These are phyloP conservation scores for Calycina herbarum DNA, from an alignment of 2,329 filamentous ascomycete genomes.

Conservation along the genomic window DNA sequence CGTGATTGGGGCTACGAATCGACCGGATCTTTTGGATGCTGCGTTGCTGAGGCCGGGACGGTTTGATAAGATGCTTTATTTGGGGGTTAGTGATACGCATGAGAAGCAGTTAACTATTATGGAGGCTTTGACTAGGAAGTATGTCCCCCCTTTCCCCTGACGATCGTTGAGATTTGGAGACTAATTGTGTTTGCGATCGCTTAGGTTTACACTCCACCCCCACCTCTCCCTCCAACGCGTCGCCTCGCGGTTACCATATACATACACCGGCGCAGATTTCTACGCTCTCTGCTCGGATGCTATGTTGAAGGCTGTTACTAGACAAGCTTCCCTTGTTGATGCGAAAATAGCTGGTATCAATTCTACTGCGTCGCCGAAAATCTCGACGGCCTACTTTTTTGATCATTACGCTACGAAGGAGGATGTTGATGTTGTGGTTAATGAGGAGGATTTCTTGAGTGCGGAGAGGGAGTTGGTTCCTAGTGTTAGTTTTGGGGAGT, in stretches of 20 bases:
- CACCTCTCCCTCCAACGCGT: slow-evolving; percentile 73
- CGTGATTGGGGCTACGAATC: slow-evolving; percentile 94
- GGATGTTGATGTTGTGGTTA: slow-evolving; percentile 85
- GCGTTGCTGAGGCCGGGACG: slow-evolving; percentile 85
- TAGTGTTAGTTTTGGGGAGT: slow-evolving; percentile 86
- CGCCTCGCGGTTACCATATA: slow-evolving; percentile 80
- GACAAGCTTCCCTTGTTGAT: slow-evolving; percentile 82
- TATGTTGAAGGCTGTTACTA: slow-evolving; percentile 97
- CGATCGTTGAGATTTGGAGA: background rate
- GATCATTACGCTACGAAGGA: slow-evolving; percentile 83
- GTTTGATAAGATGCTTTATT: slow-evolving; percentile 98
- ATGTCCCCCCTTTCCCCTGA: slow-evolving; percentile 41
- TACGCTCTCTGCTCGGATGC: slow-evolving; percentile 97
- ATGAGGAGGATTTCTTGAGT: slow-evolving; percentile 80
- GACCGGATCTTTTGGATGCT: slow-evolving; percentile 88
- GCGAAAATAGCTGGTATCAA: slow-evolving; percentile 75
- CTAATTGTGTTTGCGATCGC: too few species aligned
- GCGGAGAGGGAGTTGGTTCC: slow-evolving; percentile 88
- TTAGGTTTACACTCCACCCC: slow-evolving; percentile 80
- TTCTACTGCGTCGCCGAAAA: slow-evolving; percentile 37
- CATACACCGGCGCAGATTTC: slow-evolving; percentile 95
- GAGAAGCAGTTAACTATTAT: slow-evolving; percentile 94
- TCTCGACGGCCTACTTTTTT: slow-evolving; percentile 93
- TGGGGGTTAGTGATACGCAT: slow-evolving; percentile 94
- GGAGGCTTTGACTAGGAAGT: slow-evolving; percentile 93